These are phyloP conservation scores for Malus domestica DNA, from an alignment of 306 rosid species.

Conservation along the genomic window ASM211411v1 NC_041805.1:34545001-34545500, in stretches of 20 bases:
- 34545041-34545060: constrained; percentile 27
- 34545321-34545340: constrained; percentile 5
- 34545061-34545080: constrained; percentile 36
- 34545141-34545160: constrained; percentile 3
- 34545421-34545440: constrained; percentile 72
- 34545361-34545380: constrained; percentile 76
- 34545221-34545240: constrained; percentile 84
- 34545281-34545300: background rate
- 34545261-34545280: constrained; percentile 21
- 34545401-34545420: constrained; percentile 89
- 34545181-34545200: constrained; percentile 98
- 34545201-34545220: constrained; percentile 99
- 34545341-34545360: constrained; percentile 46
- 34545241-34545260: constrained; percentile 64
- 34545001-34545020: constrained; percentile 2
- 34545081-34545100: constrained; percentile 73
- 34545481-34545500: constrained; percentile 43
- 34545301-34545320: background rate
- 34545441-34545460: constrained; percentile 73
- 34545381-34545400: constrained; percentile 90
- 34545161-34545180: constrained; percentile 13
- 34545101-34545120: background rate
- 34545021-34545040: constrained; percentile 18
- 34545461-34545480: constrained; percentile 90
- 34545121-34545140: background rate